Evolutionary conservation across 306 rosid species (phyloP).

Genomic region (Abrus precatorius): DNA sequence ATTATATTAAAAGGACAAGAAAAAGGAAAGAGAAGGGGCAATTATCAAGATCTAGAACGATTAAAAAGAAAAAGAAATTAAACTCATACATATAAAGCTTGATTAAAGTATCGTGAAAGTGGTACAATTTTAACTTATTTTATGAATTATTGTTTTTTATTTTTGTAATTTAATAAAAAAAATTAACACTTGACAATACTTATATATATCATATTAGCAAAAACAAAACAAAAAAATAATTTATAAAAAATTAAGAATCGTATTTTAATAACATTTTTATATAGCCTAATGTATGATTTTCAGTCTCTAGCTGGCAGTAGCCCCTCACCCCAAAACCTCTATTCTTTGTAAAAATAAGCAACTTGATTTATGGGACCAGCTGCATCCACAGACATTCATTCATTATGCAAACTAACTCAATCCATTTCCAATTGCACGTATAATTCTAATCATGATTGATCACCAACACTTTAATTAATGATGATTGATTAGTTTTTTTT

Average conservation of each 20-base stretch:
- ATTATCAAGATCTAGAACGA: background rate
- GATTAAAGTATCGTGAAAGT: no score
- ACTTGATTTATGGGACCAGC: conserved; percentile 27
- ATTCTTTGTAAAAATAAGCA: background rate
- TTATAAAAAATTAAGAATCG: no score
- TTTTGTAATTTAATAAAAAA: no score
- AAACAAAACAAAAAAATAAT: no score
- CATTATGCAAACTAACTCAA: background rate
- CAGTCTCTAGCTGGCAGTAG: background rate
- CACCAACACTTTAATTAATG: background rate
- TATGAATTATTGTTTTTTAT: no score
- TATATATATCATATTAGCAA: no score
- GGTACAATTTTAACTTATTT: no score
- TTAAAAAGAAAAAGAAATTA: no score
- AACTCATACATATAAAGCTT: no score
- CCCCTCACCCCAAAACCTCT: conserved; percentile 3
- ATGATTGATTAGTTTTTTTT: background rate
- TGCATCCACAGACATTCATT: background rate
- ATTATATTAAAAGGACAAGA: no score
- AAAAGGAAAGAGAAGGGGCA: background rate
- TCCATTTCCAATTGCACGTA: background rate
- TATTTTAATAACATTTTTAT: background rate
- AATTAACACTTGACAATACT: no score
- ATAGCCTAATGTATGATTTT: background rate
- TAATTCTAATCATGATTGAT: background rate